Evolutionary conservation across 116 monocot species (phyloP).

Genomic region (Thalassia testudinum): DNA sequence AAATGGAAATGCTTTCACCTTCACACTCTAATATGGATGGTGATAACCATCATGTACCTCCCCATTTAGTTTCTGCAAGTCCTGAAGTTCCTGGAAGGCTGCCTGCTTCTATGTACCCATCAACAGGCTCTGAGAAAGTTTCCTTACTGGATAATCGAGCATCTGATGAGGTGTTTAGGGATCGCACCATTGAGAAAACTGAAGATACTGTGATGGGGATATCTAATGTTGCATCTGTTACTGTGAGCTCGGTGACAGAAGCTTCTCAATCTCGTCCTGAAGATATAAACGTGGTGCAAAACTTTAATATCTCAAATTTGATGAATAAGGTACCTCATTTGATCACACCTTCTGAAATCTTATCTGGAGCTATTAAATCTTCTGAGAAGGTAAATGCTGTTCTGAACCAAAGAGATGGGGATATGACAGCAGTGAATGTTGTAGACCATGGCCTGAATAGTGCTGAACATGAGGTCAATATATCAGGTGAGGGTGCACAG

Average conservation of each 20-base stretch:
- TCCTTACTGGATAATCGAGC: conserved; percentile 14
- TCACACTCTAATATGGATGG: conserved; percentile 25
- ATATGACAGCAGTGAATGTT: conserved; percentile 15
- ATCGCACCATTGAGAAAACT: conserved; percentile 19
- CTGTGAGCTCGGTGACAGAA: conserved; percentile 21
- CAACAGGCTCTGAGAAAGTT: conserved; percentile 22
- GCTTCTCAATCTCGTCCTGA: conserved; percentile 20
- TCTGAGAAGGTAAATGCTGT: conserved; percentile 18
- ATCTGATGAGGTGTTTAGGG: conserved; percentile 9
- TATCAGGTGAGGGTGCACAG: conserved; percentile 21
- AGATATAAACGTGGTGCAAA: conserved; percentile 24
- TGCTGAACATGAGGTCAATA: conserved; percentile 23
- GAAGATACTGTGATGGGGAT: conserved; percentile 11
- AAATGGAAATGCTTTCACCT: conserved; percentile 47
- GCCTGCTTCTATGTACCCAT: conserved; percentile 12
- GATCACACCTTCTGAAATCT: conserved; percentile 71
- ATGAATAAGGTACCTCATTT: conserved; percentile 43
- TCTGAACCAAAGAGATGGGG: conserved; percentile 12
- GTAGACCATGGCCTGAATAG: conserved; percentile 11
- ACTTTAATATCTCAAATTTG: conserved; percentile 19
- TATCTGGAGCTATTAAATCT: conserved; percentile 39
- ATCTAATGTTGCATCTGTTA: conserved; percentile 11
- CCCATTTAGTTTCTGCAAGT: conserved; percentile 11
- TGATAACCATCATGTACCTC: conserved; percentile 10
- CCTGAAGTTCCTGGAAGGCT: conserved; percentile 14